Evolutionary conservation across 116 monocot species (phyloP), one percentile per base, ranked within the genome.

Genomic region (Trichopus zeylanicus): DNA sequence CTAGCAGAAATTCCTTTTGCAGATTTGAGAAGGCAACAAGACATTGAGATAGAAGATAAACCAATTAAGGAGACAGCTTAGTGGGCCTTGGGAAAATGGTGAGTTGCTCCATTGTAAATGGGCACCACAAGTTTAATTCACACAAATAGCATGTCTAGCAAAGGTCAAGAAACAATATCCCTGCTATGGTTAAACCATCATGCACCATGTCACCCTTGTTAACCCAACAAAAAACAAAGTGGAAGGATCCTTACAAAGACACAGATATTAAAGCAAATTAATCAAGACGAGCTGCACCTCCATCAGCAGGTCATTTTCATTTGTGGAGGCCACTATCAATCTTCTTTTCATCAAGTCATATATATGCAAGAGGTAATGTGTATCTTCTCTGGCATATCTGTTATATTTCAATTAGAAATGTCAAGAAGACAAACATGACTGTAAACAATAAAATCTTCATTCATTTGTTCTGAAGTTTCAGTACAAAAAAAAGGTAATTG

Each of bases 371-470:
- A 92, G 70, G 69, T 99, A 89, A 46, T 99, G 99, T 59, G 99
- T 92, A 67, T 99, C 99, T 77, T 99, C 92, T 78, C 92, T 82
- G 13, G 85, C 99, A 74, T 99, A 98, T 62, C 98, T 92, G 68
- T 48, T 48, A 10, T 63, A 51, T 7, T 53, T 12, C 6, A 48
- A 57, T 31, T 26, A 65, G 49, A 32, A 60, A 2, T 15, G 5
- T 6, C 34, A 35, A 24, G 9, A 49, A 21, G 1, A 49, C 19
- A 49, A 49, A 22, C 23, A 21, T 27, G 28, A 29, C 27, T 5
- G 2, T 6, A 56, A 8, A 19, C 26, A 28, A 31, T 0, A 53
- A 15, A 53, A 30, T 59, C 22, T 19, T 58, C 34, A 59, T 39
- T 42, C n/a, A 2, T 42, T 12, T 13, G 42, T 0, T n/a, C n/a